Base-by-base conservation (phyloP, 768 basidiomycete species). In the Lepiota venenata region DNA sequence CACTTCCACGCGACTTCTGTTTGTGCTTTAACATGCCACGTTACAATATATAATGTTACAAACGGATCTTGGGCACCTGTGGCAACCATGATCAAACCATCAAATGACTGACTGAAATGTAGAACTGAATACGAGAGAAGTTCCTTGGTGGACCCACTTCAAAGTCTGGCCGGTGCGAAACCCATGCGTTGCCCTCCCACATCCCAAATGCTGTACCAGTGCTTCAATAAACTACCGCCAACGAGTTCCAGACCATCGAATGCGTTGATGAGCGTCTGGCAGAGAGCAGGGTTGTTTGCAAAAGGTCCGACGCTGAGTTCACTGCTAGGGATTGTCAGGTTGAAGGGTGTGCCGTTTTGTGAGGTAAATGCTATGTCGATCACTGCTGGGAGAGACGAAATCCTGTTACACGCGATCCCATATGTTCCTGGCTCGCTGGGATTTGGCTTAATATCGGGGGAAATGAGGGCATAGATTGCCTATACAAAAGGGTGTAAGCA, bases 191-290 rank as follows among this genome's bases (percentile, higher is more conserved):
- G 70, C 21, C 66, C 66, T 37, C 73, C 76, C 27, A 83, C 69
- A 62, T 83, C 81, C 79, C 80, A 82, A 9, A 82, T 76, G 52
- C 74, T 80, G 61, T 81, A 83, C 58, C 80, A 83, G 60, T 83
- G 81, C 69, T 84, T 82, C 57, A 83, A 64, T 52, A 82, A 56
- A 59, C 79, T 81, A 21, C 76, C 81, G 10, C 81, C 82, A 22
- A 84, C 74, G 32, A 83, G 63, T 45, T 73, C 71, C 46, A 78
- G 66, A 3, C 74, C 75, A 62, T 82, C 79, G 57, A 77, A 75
- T n/a, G 80, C 77, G 59, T 82, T 83, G 69, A 82, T 80, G 27
- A 83, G 71, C 5, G 81, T 82, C 63, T 83, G 81, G 63, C 81
- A 83, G 25, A 72, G 64, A 14, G 71, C 62, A 4, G 79, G 67